A percentile compares a stretch with the other conserved stretches of the same genome.
Evolutionary conservation across 2,329 filamentous ascomycete genomes (phyloP).

Genomic region (Sphaerulina musiva): DNA sequence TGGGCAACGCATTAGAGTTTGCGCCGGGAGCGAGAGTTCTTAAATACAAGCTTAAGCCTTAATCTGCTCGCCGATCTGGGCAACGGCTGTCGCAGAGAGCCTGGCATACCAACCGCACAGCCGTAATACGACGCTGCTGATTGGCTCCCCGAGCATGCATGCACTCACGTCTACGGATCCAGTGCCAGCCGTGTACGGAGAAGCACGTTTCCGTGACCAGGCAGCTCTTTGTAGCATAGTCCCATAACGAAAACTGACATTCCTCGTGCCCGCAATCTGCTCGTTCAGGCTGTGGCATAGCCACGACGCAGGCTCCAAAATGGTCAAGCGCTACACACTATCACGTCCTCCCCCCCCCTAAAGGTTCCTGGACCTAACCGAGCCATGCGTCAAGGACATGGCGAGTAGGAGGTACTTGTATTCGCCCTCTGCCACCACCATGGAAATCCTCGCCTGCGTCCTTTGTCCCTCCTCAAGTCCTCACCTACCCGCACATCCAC

Average conservation of each 20-base stretch:
- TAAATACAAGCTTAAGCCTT: constrained; percentile 10
- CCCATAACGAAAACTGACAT: not conserved
- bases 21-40: constrained; percentile 1
- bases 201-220: not conserved
- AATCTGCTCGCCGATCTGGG: not conserved
- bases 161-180: not conserved
- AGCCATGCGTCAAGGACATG: not conserved
- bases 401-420: constrained; percentile 6
- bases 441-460: not conserved
- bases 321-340: not conserved
- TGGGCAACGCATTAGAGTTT: not conserved
- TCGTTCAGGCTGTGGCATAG: not conserved
- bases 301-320: not conserved
- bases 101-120: not conserved
- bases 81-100: not conserved
- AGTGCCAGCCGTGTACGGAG: not conserved
- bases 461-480: not conserved
- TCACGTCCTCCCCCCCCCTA: not conserved
- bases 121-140: constrained; percentile 2
- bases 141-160: not conserved
- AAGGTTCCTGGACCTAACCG: constrained; percentile 5
- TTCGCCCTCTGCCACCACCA: constrained; percentile 2
- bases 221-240: not conserved
- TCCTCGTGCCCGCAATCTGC: not conserved
- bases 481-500: not conserved